These are phyloP conservation scores for Fusarium annulatum DNA, from an alignment of 2,329 filamentous ascomycete genomes.

Conservation along the genomic window DNA sequence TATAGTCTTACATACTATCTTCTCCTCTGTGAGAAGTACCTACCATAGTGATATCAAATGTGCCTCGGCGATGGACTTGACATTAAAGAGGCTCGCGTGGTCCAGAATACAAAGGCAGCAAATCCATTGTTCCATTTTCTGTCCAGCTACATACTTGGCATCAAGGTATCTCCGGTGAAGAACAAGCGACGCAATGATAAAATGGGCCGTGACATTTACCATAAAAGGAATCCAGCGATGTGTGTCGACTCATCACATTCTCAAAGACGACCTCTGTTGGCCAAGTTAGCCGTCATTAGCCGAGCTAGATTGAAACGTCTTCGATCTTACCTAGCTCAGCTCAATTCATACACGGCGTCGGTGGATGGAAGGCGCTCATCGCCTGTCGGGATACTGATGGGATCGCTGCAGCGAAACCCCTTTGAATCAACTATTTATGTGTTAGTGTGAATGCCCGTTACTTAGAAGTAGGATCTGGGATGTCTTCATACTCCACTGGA, in stretches of 20 bases:
- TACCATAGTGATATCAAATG: background rate
- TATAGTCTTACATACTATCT: conserved; percentile 18
- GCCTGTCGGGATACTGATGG: background rate
- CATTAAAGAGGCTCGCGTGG: background rate
- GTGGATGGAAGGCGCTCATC: no score
- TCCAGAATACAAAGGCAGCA: background rate
- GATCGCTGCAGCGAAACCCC: background rate
- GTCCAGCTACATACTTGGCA: background rate
- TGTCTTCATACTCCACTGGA: no score
- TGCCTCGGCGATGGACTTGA: background rate
- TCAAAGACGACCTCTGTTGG: background rate
- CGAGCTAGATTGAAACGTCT: background rate
- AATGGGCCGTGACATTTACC: background rate
- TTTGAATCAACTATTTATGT: background rate
- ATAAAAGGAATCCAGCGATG: background rate
- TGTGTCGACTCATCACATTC: background rate
- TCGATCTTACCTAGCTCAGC: background rate
- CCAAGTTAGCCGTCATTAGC: background rate
- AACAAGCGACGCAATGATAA: background rate
- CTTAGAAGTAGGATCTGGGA: no score
- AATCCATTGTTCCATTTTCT: background rate
- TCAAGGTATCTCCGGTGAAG: background rate
- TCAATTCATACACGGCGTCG: background rate
- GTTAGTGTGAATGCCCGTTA: background rate
- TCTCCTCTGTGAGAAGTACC: background rate